Percentiles rank a stretch among this genome's conserved stretches.
phyloP scores from a whole-genome alignment of 2,329 filamentous ascomycete genomes.

The Claviceps cyperi region DNA sequence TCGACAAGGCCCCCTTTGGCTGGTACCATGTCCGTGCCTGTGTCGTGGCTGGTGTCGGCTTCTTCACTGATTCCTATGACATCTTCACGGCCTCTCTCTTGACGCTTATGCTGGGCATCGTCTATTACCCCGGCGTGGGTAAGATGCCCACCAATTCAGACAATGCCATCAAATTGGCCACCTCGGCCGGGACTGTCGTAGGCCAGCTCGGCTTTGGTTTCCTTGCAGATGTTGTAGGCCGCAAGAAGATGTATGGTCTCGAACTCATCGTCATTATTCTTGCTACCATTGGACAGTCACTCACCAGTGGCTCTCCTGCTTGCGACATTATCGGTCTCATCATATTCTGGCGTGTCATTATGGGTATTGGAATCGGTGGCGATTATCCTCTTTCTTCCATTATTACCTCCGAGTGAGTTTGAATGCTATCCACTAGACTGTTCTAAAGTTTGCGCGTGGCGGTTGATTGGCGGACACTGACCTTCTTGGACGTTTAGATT shows the following conservation, averaged over 20 bases:
- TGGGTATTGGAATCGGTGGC: conserved; percentile 33
- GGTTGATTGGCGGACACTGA: not conserved
- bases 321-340: conserved; percentile 51
- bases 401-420: conserved; percentile 63
- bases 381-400: conserved; percentile 74
- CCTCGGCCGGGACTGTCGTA: conserved; percentile 68
- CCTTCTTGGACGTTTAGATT: conserved; percentile 22
- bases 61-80: conserved; percentile 79
- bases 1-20: conserved; percentile 69
- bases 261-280: conserved; percentile 72
- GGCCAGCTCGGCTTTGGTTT: conserved; percentile 71
- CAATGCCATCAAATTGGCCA: conserved; percentile 74
- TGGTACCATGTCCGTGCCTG: conserved; percentile 74
- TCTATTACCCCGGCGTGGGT: conserved; percentile 49
- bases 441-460: not conserved
- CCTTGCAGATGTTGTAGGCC: conserved; percentile 62
- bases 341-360: conserved; percentile 70
- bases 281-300: conserved; percentile 57
- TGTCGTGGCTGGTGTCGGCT: conserved; percentile 68
- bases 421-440: not conserved
- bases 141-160: conserved; percentile 53
- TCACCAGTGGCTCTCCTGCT: conserved; percentile 47
- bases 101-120: conserved; percentile 64
- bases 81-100: conserved; percentile 66
- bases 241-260: conserved; percentile 58